phyloP scores from a whole-genome alignment of 2,329 filamentous ascomycete species.

The Sclerotinia sclerotiorum region DNA sequence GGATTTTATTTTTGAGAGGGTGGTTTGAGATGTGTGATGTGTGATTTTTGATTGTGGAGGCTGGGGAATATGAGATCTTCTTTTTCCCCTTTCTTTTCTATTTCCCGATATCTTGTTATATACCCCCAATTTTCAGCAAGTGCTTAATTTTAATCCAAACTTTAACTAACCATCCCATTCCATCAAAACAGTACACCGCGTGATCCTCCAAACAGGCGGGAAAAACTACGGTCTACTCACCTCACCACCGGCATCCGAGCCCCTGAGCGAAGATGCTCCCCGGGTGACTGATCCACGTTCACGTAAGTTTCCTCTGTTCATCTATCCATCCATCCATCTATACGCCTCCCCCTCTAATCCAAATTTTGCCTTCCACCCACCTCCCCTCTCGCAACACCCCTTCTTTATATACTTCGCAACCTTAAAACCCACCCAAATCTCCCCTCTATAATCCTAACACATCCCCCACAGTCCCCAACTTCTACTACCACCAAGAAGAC shows the following conservation, averaged over 20 bases:
- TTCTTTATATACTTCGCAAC: background rate
- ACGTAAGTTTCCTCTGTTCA: background rate
- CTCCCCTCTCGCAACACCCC: too few species aligned
- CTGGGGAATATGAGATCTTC: background rate
- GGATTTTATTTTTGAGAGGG: too few species aligned
- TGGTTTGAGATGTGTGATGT: too few species aligned
- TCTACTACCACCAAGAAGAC: conserved; percentile 19
- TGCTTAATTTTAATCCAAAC: too few species aligned
- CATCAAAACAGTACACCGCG: background rate
- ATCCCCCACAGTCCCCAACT: background rate
- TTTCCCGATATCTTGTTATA: too few species aligned
- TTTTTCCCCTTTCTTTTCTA: background rate
- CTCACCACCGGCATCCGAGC: background rate
- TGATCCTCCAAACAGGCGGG: conserved; percentile 17
- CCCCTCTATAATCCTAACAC: background rate
- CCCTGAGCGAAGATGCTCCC: conserved; percentile 8
- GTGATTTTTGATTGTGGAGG: too few species aligned
- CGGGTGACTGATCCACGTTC: background rate
- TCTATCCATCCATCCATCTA: too few species aligned
- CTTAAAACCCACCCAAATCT: too few species aligned
- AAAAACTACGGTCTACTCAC: conserved; percentile 8
- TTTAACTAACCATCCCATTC: background rate
- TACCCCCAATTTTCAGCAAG: too few species aligned
- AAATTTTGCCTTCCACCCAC: background rate
- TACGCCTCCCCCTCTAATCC: too few species aligned